phyloP scores from a whole-genome alignment of 345 rosid genomes.

The Citrus unshiu region DNA sequence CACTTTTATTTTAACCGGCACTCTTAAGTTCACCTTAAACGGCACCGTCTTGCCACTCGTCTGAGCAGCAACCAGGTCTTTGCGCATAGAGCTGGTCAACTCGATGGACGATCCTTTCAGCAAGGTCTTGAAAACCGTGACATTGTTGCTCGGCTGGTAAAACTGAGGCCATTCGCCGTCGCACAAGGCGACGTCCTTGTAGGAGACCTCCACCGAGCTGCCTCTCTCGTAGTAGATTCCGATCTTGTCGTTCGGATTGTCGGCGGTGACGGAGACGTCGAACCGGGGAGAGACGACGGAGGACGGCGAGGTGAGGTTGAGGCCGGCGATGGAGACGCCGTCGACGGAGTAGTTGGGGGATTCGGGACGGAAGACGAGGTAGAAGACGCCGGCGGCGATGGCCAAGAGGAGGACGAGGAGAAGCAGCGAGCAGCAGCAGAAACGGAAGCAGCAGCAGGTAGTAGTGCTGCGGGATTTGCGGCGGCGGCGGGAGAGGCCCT shows the following conservation, averaged over 20 bases:
- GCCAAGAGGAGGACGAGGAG: conserved; percentile 40
- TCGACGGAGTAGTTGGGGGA: conserved; percentile 55
- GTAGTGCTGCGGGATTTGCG: conserved; percentile 26
- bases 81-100: conserved; percentile 25
- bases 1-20: conserved; percentile 58
- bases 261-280: conserved; percentile 49
- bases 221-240: conserved; percentile 54
- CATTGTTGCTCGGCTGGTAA: conserved; percentile 58
- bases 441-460: conserved; percentile 45
- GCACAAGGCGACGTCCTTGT: conserved; percentile 36
- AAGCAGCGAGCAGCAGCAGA: conserved; percentile 26
- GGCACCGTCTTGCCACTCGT: conserved; percentile 45
- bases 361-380: conserved; percentile 66
- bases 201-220: conserved; percentile 40
- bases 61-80: conserved; percentile 20
- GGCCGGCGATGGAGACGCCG: conserved; percentile 41
- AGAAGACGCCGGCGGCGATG: conserved; percentile 47
- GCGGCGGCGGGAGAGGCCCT: conserved; percentile 44
- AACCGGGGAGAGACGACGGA: conserved; percentile 53
- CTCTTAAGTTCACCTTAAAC: conserved; percentile 48
- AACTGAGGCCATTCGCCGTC: conserved; percentile 52
- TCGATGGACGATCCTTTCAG: conserved; percentile 47
- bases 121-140: conserved; percentile 43
- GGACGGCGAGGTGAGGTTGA: conserved; percentile 50
- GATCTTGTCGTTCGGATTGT: conserved; percentile 65